Conservation (phyloP, 305 asterid genomes). For the Fraxinus platypoda region DNA sequence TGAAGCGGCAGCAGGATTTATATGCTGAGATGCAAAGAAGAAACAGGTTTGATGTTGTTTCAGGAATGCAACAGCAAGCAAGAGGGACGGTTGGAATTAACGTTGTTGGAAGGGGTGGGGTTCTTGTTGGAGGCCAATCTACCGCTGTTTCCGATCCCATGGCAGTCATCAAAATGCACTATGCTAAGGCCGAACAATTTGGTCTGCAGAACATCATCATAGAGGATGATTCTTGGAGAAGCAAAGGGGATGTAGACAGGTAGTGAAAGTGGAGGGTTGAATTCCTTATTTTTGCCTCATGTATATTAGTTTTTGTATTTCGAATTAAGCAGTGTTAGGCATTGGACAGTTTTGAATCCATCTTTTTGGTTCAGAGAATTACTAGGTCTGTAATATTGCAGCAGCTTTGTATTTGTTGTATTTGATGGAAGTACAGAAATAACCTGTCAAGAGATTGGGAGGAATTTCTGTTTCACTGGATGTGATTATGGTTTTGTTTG, state of each 20-base stretch:
- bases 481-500: neutral
- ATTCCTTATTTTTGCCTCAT: conserved; percentile 31
- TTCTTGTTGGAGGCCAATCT: conserved; percentile 60
- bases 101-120: conserved; percentile 57
- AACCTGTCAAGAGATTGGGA: conserved; percentile 48
- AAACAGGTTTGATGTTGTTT: conserved; percentile 54
- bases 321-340: conserved; percentile 44
- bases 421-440: conserved; percentile 61
- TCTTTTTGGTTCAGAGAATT: conserved; percentile 37
- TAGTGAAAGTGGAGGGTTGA: conserved; percentile 32
- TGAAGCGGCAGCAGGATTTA: conserved; percentile 52
- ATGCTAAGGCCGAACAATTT: conserved; percentile 58
- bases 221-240: conserved; percentile 70
- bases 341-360: conserved; percentile 35
- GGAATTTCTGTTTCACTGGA: conserved; percentile 33
- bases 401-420: conserved; percentile 74
- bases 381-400: conserved; percentile 59
- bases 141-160: conserved; percentile 77
- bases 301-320: conserved; percentile 52
- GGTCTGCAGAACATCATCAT: conserved; percentile 44
- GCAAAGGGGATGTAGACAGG: conserved; percentile 68
- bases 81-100: conserved; percentile 59
- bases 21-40: conserved; percentile 74
- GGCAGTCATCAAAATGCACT: conserved; percentile 81
- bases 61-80: conserved; percentile 52